These are phyloP conservation scores for Dillenia turbinata DNA, from an alignment of 164 flowering plant species.

Conservation along the genomic window DNA sequence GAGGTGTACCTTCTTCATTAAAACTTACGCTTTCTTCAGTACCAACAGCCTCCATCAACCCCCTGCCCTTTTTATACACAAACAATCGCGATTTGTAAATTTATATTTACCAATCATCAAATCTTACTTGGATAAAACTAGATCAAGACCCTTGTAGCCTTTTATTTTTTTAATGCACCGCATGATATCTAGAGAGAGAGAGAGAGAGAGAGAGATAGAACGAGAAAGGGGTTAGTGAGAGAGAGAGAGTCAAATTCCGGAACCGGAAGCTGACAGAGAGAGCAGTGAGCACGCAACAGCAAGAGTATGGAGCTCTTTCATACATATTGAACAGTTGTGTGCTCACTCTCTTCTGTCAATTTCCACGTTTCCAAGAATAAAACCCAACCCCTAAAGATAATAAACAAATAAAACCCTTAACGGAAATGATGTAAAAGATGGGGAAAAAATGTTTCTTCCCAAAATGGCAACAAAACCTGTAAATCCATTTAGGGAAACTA, in stretches of 20 bases:
- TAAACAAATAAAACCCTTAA: background rate
- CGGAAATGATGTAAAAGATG: background rate
- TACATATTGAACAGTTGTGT: constrained; percentile 39
- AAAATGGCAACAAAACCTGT: background rate
- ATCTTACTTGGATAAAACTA: no score
- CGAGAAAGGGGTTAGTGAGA: background rate
- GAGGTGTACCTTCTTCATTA: constrained; percentile 14
- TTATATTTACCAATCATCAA: no score
- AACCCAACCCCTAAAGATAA: background rate
- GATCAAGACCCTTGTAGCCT: no score
- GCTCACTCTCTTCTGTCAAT: constrained; percentile 78
- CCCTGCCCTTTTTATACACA: no score
- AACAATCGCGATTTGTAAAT: no score
- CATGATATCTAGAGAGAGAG: background rate
- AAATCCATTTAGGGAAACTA: no score
- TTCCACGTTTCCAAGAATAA: constrained; percentile 10
- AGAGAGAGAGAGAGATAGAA: background rate
- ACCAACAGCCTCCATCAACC: no score
- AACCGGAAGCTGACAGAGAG: constrained; percentile 46
- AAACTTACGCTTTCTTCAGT: constrained; percentile 19
- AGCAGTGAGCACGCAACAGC: constrained; percentile 56
- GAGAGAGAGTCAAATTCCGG: constrained; percentile 14
- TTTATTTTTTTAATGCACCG: no score
- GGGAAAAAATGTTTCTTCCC: background rate
- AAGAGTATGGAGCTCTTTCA: constrained; percentile 18